Evolutionary conservation across 495 filamentous ascomycete species (phyloP).

Genomic region (Astrocystis sublimbata): DNA sequence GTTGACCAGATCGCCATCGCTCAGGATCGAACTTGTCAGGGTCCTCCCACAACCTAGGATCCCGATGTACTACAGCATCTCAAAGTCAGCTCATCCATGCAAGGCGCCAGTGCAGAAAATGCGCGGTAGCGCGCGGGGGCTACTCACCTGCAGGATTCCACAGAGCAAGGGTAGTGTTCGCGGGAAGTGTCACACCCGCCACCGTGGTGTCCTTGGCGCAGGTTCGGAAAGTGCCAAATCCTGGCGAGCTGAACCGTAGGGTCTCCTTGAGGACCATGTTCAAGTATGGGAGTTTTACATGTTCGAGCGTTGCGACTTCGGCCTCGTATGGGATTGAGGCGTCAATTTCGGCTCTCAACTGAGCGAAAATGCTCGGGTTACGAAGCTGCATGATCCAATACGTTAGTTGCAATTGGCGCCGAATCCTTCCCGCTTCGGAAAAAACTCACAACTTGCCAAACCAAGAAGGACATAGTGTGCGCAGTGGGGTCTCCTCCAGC

Average conservation of each 20-base stretch:
- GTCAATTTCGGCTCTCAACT: slow-evolving; percentile 11
- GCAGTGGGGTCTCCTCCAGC: slow-evolving; percentile 18
- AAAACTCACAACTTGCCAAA: slow-evolving; percentile 10
- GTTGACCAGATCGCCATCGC: slow-evolving; percentile 12
- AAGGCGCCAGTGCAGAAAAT: background rate
- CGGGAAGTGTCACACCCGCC: slow-evolving; percentile 12
- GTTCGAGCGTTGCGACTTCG: slow-evolving; percentile 12
- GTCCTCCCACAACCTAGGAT: slow-evolving; percentile 17
- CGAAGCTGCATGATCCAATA: background rate
- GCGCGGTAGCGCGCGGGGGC: background rate
- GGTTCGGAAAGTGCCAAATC: slow-evolving; percentile 14
- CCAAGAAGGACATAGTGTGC: slow-evolving; percentile 16
- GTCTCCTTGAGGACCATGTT: slow-evolving; percentile 18
- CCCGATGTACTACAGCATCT: slow-evolving; percentile 8
- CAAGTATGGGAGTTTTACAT: slow-evolving; percentile 11
- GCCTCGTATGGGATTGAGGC: slow-evolving; percentile 10
- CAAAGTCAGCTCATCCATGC: background rate
- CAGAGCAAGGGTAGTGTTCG: slow-evolving; percentile 13
- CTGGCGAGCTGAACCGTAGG: slow-evolving; percentile 10
- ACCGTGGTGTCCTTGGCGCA: slow-evolving; percentile 14
- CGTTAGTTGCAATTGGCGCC: background rate
- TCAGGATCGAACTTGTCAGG: slow-evolving; percentile 19
- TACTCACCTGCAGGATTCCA: slow-evolving; percentile 15
- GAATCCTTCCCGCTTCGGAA: background rate
- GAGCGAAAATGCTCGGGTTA: slow-evolving; percentile 3